A percentile compares a stretch with the other conserved stretches of the same genome.
phyloP scores from a whole-genome alignment of 148 eudicot genomes.

The Spergularia bocconei region DNA sequence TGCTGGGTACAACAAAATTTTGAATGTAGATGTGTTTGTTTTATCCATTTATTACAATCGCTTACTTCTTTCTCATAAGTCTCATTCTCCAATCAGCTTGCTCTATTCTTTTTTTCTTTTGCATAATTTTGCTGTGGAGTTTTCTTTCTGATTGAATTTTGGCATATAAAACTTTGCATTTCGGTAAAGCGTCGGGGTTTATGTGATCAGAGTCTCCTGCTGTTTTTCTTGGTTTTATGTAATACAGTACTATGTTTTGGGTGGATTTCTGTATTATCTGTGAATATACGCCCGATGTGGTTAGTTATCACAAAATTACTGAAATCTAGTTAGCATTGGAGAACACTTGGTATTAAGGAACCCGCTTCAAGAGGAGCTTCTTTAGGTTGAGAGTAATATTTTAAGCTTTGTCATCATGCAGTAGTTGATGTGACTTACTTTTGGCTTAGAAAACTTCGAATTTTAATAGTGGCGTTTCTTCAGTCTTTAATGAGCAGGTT shows the following conservation, averaged over 20 bases:
- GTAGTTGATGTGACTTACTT: background rate
- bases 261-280: background rate
- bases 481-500: constrained; percentile 96
- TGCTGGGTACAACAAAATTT: background rate
- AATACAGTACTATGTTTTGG: no score
- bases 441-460: background rate
- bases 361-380: background rate
- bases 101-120: background rate
- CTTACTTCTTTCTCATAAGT: background rate
- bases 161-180: background rate
- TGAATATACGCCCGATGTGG: background rate
- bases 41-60: background rate
- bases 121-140: background rate
- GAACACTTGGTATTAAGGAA: background rate
- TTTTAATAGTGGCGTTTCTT: constrained; percentile 12
- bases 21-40: background rate
- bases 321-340: no score
- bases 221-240: no score
- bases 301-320: background rate
- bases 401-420: background rate
- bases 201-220: no score
- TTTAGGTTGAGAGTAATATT: background rate
- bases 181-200: no score
- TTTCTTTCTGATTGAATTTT: background rate
- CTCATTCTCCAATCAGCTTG: background rate